phyloP scores from a whole-genome alignment of 139 green algal species.

The Desmodesmus armatus region DNA sequence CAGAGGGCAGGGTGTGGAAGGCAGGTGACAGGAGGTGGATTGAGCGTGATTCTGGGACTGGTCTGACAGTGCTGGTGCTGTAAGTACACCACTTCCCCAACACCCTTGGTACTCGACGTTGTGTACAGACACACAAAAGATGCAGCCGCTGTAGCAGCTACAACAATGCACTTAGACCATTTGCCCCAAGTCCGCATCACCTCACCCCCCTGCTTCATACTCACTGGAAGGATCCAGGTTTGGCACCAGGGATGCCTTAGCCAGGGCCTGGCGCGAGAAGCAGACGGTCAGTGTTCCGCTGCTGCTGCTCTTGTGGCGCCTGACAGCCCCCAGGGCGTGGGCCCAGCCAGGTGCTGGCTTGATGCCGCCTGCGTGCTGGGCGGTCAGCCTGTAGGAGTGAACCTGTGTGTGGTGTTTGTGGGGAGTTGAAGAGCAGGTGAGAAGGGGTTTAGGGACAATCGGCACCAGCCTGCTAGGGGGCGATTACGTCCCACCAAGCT shows the following conservation, averaged over 20 bases:
- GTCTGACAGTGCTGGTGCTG: slow-evolving; percentile 13
- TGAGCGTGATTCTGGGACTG: background rate
- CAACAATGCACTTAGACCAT: too few species aligned
- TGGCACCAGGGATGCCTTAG: background rate
- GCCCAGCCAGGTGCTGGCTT: background rate
- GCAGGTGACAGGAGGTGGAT: background rate
- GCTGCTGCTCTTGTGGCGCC: too few species aligned
- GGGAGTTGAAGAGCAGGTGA: too few species aligned
- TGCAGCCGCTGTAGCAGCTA: background rate
- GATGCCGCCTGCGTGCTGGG: background rate
- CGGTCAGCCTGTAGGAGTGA: background rate
- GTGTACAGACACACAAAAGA: background rate
- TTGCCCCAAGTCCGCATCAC: background rate
- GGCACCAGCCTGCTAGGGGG: background rate
- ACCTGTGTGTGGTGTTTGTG: background rate
- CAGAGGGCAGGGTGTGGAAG: background rate
- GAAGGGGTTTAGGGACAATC: too few species aligned
- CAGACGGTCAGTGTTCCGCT: background rate
- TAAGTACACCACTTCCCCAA: slow-evolving; percentile 12
- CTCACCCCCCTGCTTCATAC: background rate
- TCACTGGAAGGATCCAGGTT: background rate
- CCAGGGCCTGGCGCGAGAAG: background rate
- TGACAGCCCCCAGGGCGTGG: background rate
- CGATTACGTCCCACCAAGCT: background rate
- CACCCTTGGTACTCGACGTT: background rate